Evolutionary conservation across 257 asterid genomes (phyloP).

Genomic region (Gentiana straminea): DNA sequence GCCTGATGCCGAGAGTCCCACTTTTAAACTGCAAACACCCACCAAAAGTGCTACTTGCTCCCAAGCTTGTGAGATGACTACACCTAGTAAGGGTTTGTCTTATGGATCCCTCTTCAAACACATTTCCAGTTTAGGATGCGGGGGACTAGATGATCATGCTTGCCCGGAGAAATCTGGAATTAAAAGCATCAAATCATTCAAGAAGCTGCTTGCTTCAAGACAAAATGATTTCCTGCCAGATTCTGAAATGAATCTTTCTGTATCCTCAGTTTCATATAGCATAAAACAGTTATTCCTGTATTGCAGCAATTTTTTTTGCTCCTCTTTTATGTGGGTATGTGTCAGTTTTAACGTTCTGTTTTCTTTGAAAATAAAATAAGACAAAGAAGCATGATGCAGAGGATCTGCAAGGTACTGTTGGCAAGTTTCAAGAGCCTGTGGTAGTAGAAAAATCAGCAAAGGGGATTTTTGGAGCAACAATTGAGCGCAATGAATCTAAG

Average conservation of each 20-base stretch:
- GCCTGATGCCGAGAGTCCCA: conserved; percentile 22
- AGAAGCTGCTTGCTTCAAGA: conserved; percentile 27
- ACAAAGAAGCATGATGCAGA: conserved; percentile 32
- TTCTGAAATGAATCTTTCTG: conserved; percentile 31
- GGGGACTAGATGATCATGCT: conserved; percentile 25
- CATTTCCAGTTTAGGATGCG: conserved; percentile 6
- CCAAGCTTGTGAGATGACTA: conserved; percentile 23
- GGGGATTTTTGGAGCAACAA: conserved; percentile 26
- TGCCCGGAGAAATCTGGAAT: conserved; percentile 22
- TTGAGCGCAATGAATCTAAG: conserved; percentile 38
- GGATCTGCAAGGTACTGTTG: conserved; percentile 22
- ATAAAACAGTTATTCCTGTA: conserved; percentile 9
- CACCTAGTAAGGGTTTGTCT: conserved; percentile 22
- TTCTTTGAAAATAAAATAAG: conserved; percentile 23
- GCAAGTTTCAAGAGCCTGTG: conserved; percentile 26
- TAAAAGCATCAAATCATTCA: conserved; percentile 36
- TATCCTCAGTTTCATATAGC: conserved; percentile 40
- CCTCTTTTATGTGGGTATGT: not conserved
- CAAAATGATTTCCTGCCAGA: conserved; percentile 26
- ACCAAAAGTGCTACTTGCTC: conserved; percentile 20
- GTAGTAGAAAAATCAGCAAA: conserved; percentile 31
- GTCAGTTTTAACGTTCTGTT: conserved; percentile 15
- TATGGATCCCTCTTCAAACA: conserved; percentile 23
- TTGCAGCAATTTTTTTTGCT: not conserved
- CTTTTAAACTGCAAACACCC: conserved; percentile 30